Conservation (phyloP, 148 eudicot genomes). For the Polygonum aviculare region DNA sequence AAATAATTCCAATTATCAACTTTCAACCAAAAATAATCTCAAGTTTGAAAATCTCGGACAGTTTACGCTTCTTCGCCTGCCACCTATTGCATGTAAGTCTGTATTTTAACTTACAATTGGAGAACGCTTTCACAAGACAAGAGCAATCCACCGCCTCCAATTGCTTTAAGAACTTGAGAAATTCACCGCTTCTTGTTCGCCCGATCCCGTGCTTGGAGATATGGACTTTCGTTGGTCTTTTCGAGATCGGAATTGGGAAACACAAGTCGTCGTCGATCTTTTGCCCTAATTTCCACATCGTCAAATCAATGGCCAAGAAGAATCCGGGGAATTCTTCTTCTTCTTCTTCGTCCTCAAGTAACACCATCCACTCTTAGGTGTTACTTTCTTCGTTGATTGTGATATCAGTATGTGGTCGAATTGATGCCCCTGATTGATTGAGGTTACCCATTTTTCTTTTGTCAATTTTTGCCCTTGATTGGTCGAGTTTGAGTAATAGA, state of each 20-base stretch:
- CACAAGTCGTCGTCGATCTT: constrained; percentile 14
- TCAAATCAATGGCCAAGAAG: constrained; percentile 52
- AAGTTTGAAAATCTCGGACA: too few relatives aligned
- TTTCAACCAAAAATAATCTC: too few relatives aligned
- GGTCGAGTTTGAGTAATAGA: too few relatives aligned
- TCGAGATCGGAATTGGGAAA: constrained; percentile 34
- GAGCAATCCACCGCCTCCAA: too few relatives aligned
- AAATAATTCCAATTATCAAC: too few relatives aligned
- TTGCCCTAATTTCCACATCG: constrained; percentile 18
- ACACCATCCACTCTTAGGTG: background rate
- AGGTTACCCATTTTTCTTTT: background rate
- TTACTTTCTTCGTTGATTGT: background rate
- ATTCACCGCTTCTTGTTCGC: background rate
- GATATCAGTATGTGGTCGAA: constrained; percentile 1
- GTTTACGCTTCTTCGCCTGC: too few relatives aligned
- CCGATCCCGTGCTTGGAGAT: constrained; percentile 16
- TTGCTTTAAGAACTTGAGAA: too few relatives aligned
- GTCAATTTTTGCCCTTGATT: background rate
- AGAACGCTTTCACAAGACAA: too few relatives aligned
- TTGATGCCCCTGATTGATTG: background rate
- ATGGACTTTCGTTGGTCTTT: constrained; percentile 21
- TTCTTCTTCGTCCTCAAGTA: constrained; percentile 50
- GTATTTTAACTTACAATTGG: too few relatives aligned
- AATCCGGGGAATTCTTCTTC: constrained; percentile 47
- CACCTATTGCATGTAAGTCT: too few relatives aligned